These are phyloP conservation scores for Metrosideros polymorpha DNA, from an alignment of 441 rosid species.

Conservation along the genomic window DNA sequence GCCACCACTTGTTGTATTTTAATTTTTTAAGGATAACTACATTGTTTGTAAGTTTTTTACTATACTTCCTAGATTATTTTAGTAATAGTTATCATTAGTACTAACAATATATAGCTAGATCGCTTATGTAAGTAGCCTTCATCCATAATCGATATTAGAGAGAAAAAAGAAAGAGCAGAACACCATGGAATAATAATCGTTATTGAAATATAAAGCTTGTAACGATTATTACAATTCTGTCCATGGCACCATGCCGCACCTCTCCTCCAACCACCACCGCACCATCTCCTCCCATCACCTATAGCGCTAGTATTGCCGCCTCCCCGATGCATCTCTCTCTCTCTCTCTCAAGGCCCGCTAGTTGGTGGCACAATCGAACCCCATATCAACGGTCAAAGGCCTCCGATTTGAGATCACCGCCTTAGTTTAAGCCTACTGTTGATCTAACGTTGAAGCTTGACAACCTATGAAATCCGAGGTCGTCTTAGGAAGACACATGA, in stretches of 20 bases:
- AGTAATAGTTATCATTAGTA: not conserved
- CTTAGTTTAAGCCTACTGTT: no score
- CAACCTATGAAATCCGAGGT: no score
- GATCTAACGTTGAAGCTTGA: no score
- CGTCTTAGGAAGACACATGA: no score
- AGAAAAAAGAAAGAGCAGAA: not conserved
- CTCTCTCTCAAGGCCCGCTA: not conserved
- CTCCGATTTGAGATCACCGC: no score
- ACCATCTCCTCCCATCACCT: not conserved
- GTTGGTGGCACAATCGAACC: no score
- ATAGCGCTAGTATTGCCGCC: not conserved
- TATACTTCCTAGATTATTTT: not conserved
- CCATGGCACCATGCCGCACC: not conserved
- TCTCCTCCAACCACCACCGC: not conserved
- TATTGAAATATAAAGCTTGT: not conserved
- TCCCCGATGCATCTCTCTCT: not conserved
- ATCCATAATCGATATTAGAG: not conserved
- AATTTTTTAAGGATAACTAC: not conserved
- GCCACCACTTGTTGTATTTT: not conserved
- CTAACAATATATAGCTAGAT: not conserved
- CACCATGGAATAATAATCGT: not conserved
- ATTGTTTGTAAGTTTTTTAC: not conserved
- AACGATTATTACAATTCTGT: not conserved
- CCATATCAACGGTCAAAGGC: no score
- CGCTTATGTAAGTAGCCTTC: not conserved